These are phyloP conservation scores for Gryganskiella cystojenkinii DNA, from an alignment of 192 early-diverging fungal species.

Conservation along the genomic window DNA sequence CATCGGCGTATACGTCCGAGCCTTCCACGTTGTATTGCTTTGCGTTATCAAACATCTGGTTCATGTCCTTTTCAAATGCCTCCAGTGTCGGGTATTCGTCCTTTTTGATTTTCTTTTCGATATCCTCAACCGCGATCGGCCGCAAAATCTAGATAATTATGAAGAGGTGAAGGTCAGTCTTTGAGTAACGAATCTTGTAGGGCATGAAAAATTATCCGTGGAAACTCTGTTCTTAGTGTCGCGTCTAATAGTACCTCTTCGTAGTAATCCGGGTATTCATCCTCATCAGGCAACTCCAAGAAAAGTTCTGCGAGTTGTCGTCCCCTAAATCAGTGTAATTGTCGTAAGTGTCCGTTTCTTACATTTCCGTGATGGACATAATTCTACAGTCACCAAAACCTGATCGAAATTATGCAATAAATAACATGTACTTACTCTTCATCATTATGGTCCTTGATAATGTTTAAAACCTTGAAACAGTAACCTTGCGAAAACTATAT, in stretches of 20 bases:
- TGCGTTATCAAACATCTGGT: constrained; percentile 91
- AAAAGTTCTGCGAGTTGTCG: constrained; percentile 76
- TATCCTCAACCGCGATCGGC: constrained; percentile 30
- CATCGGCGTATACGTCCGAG: constrained; percentile 88
- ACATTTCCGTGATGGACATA: neutral
- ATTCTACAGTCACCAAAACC: no score
- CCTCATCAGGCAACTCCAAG: constrained; percentile 72
- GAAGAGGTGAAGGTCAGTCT: neutral
- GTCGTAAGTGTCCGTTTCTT: neutral
- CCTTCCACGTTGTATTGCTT: constrained; percentile 90
- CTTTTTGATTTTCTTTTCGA: constrained; percentile 69
- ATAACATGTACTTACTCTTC: constrained; percentile 1
- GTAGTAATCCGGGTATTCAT: constrained; percentile 91
- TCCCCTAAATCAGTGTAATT: constrained; percentile 31
- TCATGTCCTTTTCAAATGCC: constrained; percentile 80
- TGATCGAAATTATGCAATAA: no score
- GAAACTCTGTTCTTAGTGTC: no score
- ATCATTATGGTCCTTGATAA: constrained; percentile 17
- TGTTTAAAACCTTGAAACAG: constrained; percentile 9
- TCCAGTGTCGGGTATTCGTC: constrained; percentile 69
- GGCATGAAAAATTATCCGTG: constrained; percentile 55
- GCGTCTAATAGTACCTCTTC: constrained; percentile 80
- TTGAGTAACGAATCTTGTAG: no score
- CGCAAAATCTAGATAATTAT: constrained; percentile 1
- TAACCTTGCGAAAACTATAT: constrained; percentile 18